These are phyloP conservation scores for Flaveria linearis DNA, from an alignment of 129 eudicot genomes.

Conservation along the genomic window DNA sequence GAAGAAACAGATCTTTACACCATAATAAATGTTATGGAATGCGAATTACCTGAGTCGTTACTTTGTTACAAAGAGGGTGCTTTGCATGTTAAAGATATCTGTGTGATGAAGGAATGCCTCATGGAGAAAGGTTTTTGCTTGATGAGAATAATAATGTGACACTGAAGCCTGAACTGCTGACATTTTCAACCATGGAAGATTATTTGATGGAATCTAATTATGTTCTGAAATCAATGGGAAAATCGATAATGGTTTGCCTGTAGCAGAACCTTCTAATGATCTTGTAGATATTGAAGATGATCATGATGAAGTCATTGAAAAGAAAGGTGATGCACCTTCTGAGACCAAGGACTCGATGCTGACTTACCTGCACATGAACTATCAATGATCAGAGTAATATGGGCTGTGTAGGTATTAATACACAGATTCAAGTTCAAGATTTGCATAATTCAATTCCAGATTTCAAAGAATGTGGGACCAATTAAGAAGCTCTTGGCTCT, in stretches of 20 bases:
- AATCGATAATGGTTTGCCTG: constrained; percentile 23
- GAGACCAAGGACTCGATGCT: constrained; percentile 21
- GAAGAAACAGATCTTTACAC: constrained; percentile 43
- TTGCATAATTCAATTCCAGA: constrained; percentile 7
- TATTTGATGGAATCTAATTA: constrained; percentile 20
- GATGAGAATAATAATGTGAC: constrained; percentile 34
- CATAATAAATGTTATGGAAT: constrained; percentile 58
- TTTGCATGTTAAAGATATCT: constrained; percentile 66
- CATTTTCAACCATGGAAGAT: constrained; percentile 37
- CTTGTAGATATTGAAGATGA: constrained; percentile 13
- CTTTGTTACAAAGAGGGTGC: constrained; percentile 62
- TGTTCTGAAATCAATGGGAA: constrained; percentile 32
- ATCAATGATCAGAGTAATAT: not conserved
- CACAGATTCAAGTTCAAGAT: not conserved
- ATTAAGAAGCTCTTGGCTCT: constrained; percentile 27
- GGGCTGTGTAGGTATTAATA: too few relatives aligned
- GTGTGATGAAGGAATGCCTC: constrained; percentile 70
- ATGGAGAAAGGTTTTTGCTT: constrained; percentile 43
- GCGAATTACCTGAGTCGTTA: constrained; percentile 58
- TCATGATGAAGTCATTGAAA: constrained; percentile 20
- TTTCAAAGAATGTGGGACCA: constrained; percentile 28
- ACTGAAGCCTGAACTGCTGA: constrained; percentile 31
- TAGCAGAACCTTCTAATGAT: constrained; percentile 16
- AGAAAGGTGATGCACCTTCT: constrained; percentile 24
- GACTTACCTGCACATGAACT: constrained; percentile 3